A percentile compares a stretch with the other conserved stretches of the same genome.
Conservation (phyloP, 2,329 filamentous ascomycete species). For the Trichophyton schoenleinii region DNA sequence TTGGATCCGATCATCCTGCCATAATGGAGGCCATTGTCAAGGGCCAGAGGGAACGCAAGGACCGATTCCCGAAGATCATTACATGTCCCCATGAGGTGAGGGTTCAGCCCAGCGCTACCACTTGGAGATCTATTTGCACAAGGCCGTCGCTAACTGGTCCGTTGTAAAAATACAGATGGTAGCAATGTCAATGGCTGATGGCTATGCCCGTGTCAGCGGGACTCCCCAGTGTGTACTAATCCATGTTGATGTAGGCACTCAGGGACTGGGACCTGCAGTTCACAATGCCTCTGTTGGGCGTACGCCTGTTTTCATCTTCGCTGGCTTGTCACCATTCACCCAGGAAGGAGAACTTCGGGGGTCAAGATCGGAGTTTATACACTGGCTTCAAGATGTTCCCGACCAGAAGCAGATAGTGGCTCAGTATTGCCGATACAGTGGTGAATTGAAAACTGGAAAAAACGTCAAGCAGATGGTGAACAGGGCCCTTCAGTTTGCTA, state of each 20-base stretch:
- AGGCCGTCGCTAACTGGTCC: neutral
- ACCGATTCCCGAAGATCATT: conserved; percentile 57
- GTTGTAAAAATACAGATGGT: conserved; percentile 52
- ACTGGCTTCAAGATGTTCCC: conserved; percentile 75
- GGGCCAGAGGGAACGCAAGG: conserved; percentile 53
- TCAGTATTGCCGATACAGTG: conserved; percentile 76
- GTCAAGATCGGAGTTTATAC: conserved; percentile 70
- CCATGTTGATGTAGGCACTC: conserved; percentile 71
- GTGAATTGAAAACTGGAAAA: conserved; percentile 68
- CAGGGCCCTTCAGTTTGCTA: conserved; percentile 70
- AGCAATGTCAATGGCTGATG: conserved; percentile 72
- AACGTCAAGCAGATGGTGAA: conserved; percentile 88
- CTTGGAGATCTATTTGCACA: neutral
- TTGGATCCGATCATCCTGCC: conserved; percentile 52
- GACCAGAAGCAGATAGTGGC: conserved; percentile 68
- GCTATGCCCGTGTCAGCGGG: conserved; percentile 59
- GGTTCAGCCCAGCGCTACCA: conserved; percentile 1
- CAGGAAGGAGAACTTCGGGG: conserved; percentile 65
- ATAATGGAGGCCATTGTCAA: conserved; percentile 73
- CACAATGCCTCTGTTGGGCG: conserved; percentile 68
- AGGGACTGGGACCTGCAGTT: conserved; percentile 62
- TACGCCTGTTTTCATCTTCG: conserved; percentile 64
- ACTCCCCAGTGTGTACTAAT: conserved; percentile 67
- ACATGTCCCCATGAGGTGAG: conserved; percentile 67
- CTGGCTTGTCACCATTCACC: conserved; percentile 64